Base-by-base conservation (phyloP, 805 yeast species). In the Candida glaebosa region DNA sequence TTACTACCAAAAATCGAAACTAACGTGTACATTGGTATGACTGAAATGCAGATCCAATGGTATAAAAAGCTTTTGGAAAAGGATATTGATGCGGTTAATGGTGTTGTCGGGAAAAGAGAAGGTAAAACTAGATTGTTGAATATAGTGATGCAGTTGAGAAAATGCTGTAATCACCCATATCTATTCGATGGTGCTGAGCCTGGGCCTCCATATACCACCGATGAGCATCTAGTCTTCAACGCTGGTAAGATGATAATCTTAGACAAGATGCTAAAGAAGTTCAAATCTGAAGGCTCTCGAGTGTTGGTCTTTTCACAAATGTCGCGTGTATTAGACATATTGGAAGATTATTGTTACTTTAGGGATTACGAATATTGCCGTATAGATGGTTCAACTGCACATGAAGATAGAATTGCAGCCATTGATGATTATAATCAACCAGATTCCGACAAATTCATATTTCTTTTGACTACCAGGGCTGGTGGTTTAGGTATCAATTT, bases 121-220 rank as follows among this genome's bases (percentile, higher is more conserved):
- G 89, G 91, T 5, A 91, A 91, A 57, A 89, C 97, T 1, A 74
- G 98, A 42, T 69, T 93, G 47, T 72, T 91, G 43, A 91, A 91
- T 57, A 91, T 91, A 53, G 98, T 91, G 10, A 91, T 91, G 98
- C 98, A 91, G 63, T 71, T 91, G 49, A 76, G 98, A 55, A 91
- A 91, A 61, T 91, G 98, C 61, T 91, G 98, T 61, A 91, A 93
- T 59, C 99, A 93, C 64, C 98, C 98, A 0, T 91, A 93, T 61
- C 67, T 91, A 41, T 93, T 93, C 56, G 98, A 91, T 60, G 98
- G 99, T n/a, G 99, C 98, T 1, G 98, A 90, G 62, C 98, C 97
- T 0, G 98, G 98, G 7, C 98, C 98, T 1, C 98, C 98, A 1
- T 91, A 74, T 56, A 91, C 97, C 1, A 91, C 95, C 1, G 97